phyloP scores from a whole-genome alignment of 139 green algal species.

The Nannochloris sp. region DNA sequence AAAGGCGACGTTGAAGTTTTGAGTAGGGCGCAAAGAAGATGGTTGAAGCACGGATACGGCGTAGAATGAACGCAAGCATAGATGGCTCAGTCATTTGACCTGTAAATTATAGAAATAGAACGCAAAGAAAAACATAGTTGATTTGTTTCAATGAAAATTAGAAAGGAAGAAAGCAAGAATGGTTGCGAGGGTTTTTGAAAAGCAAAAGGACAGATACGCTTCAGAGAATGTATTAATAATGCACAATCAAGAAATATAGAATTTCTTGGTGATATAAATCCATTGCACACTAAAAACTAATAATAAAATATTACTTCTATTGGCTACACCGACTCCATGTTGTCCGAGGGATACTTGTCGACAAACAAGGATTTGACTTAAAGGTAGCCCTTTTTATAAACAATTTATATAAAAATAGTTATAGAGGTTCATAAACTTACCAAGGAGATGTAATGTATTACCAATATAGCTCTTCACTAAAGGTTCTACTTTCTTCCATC shows the following conservation, averaged over 20 bases:
- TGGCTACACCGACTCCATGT: slow-evolving; percentile 4
- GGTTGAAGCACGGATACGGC: slow-evolving; percentile 54
- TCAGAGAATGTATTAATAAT: too few relatives aligned
- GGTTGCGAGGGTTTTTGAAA: too few relatives aligned
- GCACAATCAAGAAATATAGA: too few relatives aligned
- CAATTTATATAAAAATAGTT: background rate
- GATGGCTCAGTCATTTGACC: slow-evolving; percentile 53
- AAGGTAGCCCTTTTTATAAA: background rate
- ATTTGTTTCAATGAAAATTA: background rate
- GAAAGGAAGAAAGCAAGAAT: too few relatives aligned
- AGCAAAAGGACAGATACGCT: too few relatives aligned
- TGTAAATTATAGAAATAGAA: slow-evolving; percentile 11
- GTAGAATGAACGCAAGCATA: slow-evolving; percentile 72
- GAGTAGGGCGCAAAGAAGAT: slow-evolving; percentile 62
- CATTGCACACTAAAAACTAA: too few relatives aligned
- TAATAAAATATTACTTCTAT: too few relatives aligned
- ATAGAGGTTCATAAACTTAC: slow-evolving; percentile 10
- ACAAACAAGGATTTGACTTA: slow-evolving; percentile 8
- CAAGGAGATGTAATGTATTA: slow-evolving; percentile 88
- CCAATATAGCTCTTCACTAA: slow-evolving; percentile 86
- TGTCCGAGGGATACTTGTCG: background rate
- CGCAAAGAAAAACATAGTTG: too few relatives aligned
- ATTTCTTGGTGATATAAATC: too few relatives aligned
- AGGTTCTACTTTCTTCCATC: slow-evolving; percentile 70
- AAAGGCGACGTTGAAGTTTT: slow-evolving; percentile 58